phyloP scores from a whole-genome alignment of 305 asterid species.

The Striga hermonthica region DNA sequence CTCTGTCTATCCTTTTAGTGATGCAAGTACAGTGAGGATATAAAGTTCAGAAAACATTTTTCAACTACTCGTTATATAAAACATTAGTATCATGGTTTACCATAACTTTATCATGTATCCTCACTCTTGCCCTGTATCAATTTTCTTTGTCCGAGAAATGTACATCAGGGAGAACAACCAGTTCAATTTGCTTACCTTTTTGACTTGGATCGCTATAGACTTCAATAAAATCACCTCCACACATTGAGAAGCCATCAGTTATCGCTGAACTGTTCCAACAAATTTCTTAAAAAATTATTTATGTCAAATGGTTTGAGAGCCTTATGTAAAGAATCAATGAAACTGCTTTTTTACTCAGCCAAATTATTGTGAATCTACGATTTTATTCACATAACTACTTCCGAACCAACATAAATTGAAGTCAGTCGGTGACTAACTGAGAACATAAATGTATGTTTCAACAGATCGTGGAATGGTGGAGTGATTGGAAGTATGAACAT shows the following conservation, averaged over 20 bases:
- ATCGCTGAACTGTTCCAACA: conserved; percentile 88
- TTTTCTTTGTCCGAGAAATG: background rate
- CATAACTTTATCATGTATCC: conserved; percentile 10
- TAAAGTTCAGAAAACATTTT: conserved; percentile 2
- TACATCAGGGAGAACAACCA: conserved; percentile 7
- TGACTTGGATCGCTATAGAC: conserved; percentile 88
- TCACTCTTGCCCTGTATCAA: conserved; percentile 19
- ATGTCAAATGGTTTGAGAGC: conserved; percentile 17
- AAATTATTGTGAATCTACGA: conserved; percentile 19
- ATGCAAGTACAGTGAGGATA: too few species aligned
- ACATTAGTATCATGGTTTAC: conserved; percentile 1
- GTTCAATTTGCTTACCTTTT: conserved; percentile 50
- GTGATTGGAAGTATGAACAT: too few species aligned
- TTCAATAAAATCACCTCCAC: conserved; percentile 97
- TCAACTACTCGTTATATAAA: background rate
- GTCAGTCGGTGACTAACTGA: background rate
- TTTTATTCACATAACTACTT: background rate
- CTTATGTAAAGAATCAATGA: conserved; percentile 9
- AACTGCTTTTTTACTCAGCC: conserved; percentile 22
- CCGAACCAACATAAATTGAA: conserved; percentile 25
- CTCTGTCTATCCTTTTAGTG: too few species aligned
- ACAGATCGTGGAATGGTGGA: too few species aligned
- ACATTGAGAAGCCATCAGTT: conserved; percentile 96
- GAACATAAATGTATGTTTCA: too few species aligned
- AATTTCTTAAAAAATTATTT: conserved; percentile 22